Conservation (phyloP, 2,329 filamentous ascomycete species). For the Pseudogymnoascus sp. region DNA sequence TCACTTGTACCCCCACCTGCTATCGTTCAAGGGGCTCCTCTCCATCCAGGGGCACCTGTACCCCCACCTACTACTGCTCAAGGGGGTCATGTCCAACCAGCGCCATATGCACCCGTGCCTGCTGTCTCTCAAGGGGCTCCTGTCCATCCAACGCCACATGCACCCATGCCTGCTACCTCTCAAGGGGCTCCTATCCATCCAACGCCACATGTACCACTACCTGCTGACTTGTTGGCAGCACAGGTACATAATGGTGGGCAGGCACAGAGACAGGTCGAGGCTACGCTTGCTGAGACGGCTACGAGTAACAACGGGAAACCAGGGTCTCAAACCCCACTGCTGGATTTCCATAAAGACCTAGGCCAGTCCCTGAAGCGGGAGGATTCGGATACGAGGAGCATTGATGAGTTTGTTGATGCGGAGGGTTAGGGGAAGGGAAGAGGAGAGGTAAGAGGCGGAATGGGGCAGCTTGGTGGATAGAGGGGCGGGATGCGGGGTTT, state of each 20-base stretch:
- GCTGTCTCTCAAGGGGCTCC: background rate
- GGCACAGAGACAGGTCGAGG: slow-evolving; percentile 25
- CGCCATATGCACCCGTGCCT: background rate
- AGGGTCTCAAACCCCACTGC: slow-evolving; percentile 20
- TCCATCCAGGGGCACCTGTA: background rate
- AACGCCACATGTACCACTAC: slow-evolving; percentile 16
- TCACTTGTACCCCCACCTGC: background rate
- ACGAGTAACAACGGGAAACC: background rate
- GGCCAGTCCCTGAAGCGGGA: slow-evolving; percentile 39
- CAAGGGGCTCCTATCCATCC: background rate
- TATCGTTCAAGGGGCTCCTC: background rate
- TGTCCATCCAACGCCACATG: background rate
- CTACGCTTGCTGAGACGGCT: slow-evolving; percentile 22
- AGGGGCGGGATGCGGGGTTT: background rate
- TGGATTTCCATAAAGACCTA: slow-evolving; percentile 49
- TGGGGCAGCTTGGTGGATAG: background rate
- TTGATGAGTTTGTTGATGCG: slow-evolving; percentile 30
- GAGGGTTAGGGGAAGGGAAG: slow-evolving; percentile 19
- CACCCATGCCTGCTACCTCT: background rate
- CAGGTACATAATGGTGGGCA: slow-evolving; percentile 23
- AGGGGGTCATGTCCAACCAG: background rate
- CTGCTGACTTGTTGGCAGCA: slow-evolving; percentile 20
- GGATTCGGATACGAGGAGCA: slow-evolving; percentile 14
- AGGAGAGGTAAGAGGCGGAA: background rate
- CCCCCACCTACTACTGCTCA: background rate